These are phyloP conservation scores for Crithidia brevicula DNA, from an alignment of 208 protist species.

Conservation along the genomic window DNA sequence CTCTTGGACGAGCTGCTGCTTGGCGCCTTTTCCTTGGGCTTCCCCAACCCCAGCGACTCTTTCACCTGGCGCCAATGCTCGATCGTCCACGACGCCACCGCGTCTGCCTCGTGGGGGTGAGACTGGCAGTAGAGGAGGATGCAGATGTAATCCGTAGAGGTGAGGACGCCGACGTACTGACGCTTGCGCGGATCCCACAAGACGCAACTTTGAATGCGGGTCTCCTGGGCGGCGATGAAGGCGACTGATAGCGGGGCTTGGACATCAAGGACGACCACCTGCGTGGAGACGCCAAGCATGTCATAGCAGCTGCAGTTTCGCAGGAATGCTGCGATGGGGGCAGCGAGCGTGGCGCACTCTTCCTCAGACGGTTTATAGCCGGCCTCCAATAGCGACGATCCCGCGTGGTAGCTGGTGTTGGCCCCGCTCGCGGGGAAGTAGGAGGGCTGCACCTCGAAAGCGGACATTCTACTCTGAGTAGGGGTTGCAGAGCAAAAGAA, in stretches of 20 bases:
- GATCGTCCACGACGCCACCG: conserved; percentile 71
- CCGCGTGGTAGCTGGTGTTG: conserved; percentile 23
- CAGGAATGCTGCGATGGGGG: conserved; percentile 71
- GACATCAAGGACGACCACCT: conserved; percentile 87
- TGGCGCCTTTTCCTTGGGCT: conserved; percentile 22
- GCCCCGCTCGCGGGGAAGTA: conserved; percentile 32
- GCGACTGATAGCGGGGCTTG: conserved; percentile 70
- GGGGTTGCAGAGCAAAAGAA: background rate
- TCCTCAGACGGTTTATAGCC: conserved; percentile 64
- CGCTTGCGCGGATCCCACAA: conserved; percentile 70
- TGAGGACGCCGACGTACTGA: conserved; percentile 77
- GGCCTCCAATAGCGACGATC: conserved; percentile 38
- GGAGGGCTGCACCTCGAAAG: conserved; percentile 35
- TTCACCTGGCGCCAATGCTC: conserved; percentile 54
- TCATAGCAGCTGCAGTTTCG: conserved; percentile 84
- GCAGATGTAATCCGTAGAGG: conserved; percentile 87
- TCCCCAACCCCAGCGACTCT: conserved; percentile 26
- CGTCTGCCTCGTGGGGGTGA: conserved; percentile 61
- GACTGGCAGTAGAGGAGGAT: conserved; percentile 83
- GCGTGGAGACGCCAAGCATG: conserved; percentile 82
- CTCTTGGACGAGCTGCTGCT: conserved; percentile 1
- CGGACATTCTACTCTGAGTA: conserved; percentile 32
- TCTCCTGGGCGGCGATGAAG: conserved; percentile 91
- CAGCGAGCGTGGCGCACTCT: conserved; percentile 60
- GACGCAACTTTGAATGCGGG: conserved; percentile 77